A percentile compares a stretch with the other conserved stretches of the same genome.
phyloP scores from a whole-genome alignment of 1,284 basidiomycete genomes.

The Trichosporon sp. region DNA sequence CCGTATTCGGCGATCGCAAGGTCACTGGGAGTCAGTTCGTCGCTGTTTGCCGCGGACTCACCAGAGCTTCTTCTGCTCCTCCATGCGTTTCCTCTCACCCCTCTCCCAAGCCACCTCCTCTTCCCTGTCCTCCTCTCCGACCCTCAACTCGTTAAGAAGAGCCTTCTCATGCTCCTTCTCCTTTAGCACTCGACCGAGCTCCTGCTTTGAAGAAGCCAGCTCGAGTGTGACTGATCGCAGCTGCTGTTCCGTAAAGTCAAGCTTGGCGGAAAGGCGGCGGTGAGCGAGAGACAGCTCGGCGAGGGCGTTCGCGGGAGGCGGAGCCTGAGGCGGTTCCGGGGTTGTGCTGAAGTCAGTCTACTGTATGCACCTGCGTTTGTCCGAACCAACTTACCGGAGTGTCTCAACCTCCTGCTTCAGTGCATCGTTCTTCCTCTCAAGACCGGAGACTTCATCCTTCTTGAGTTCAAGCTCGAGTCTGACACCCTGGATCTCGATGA shows the following conservation, averaged over 20 bases:
- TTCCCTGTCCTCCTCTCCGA: constrained; percentile 65
- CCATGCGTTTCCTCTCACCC: constrained; percentile 45
- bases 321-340: constrained; percentile 40
- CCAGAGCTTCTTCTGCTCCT: constrained; percentile 55
- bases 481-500: constrained; percentile 55
- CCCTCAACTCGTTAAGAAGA: constrained; percentile 42
- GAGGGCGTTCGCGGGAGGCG: constrained; percentile 46
- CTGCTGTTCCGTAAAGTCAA: constrained; percentile 51
- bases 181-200: constrained; percentile 63
- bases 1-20: constrained; percentile 52
- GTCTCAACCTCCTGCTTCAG: constrained; percentile 47
- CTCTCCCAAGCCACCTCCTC: constrained; percentile 58
- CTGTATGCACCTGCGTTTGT: background rate
- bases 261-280: constrained; percentile 52
- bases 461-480: constrained; percentile 50
- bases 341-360: constrained; percentile 32
- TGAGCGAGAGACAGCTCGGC: constrained; percentile 56
- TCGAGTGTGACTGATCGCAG: constrained; percentile 51
- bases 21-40: constrained; percentile 39
- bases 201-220: constrained; percentile 58
- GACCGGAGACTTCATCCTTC: constrained; percentile 49
- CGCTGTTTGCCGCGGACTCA: constrained; percentile 31
- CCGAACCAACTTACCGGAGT: constrained; percentile 41
- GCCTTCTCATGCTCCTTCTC: constrained; percentile 61
- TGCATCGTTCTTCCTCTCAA: constrained; percentile 49